A percentile compares a stretch with the other conserved stretches of the same genome.
Evolutionary conservation across 495 filamentous ascomycete genomes (phyloP).

Genomic region (Delitschia confertaspora): DNA sequence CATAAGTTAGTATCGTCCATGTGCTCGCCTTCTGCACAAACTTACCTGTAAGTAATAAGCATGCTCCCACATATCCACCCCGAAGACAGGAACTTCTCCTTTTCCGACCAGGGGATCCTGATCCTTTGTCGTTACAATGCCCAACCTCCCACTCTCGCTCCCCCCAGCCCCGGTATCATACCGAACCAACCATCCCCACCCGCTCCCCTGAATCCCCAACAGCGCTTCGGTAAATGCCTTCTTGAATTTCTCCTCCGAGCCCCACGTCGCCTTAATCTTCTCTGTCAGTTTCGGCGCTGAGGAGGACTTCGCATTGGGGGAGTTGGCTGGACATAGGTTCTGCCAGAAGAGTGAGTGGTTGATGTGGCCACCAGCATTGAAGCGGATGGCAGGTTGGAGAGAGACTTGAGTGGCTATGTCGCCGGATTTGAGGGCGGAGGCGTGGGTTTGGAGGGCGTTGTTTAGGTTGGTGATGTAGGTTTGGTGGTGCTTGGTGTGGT

Average conservation of each 20-base stretch:
- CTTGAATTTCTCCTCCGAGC: conserved; percentile 31
- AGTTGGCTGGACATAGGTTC: conserved; percentile 30
- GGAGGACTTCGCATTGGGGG: conserved; percentile 21
- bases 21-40: too few species aligned
- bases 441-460: conserved; percentile 25
- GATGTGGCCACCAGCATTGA: conserved; percentile 38
- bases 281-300: conserved; percentile 28
- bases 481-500: conserved; percentile 38
- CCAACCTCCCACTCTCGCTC: conserved; percentile 21
- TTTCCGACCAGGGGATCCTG: conserved; percentile 34
- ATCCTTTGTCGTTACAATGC: conserved; percentile 36
- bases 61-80: conserved; percentile 40
- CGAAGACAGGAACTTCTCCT: conserved; percentile 33
- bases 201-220: conserved; percentile 35
- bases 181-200: conserved; percentile 38
- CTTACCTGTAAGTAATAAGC: conserved; percentile 36
- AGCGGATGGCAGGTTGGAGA: conserved; percentile 29
- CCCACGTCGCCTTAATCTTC: conserved; percentile 31
- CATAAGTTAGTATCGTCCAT: neutral
- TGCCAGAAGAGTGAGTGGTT: conserved; percentile 40
- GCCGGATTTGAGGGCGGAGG: conserved; percentile 13
- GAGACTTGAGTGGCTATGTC: conserved; percentile 30
- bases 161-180: conserved; percentile 14
- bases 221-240: conserved; percentile 32
- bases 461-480: conserved; percentile 38